Conservation (phyloP, 805 yeast genomes). For the Candida incommunis region DNA sequence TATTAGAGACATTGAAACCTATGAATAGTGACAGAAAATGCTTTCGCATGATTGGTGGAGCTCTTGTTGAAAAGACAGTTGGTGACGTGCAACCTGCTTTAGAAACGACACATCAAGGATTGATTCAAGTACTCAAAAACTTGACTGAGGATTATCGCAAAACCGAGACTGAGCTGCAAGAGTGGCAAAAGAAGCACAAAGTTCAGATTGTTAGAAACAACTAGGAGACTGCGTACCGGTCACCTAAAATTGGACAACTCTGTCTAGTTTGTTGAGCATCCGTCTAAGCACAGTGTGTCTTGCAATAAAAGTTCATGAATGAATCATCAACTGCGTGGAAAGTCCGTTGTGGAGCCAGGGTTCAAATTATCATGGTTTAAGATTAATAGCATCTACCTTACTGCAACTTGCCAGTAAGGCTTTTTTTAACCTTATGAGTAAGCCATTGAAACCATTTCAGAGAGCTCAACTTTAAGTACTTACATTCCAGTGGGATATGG, state of each 20-base stretch:
- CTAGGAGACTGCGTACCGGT: not conserved
- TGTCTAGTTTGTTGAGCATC: too few species aligned
- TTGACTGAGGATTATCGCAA: constrained; percentile 26
- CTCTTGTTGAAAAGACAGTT: constrained; percentile 68
- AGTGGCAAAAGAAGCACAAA: constrained; percentile 37
- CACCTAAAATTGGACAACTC: not conserved
- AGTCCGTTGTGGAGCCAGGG: too few species aligned
- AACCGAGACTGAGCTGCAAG: constrained; percentile 29
- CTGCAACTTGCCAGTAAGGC: too few species aligned
- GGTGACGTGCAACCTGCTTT: constrained; percentile 59
- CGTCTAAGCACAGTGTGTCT: too few species aligned
- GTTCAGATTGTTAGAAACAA: constrained; percentile 29
- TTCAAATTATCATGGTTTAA: too few species aligned
- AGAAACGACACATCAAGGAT: constrained; percentile 39
- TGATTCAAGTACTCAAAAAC: constrained; percentile 25
- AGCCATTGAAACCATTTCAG: too few species aligned
- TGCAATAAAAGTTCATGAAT: too few species aligned
- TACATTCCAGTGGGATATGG: too few species aligned
- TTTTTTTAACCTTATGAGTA: too few species aligned
- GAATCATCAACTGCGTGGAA: too few species aligned
- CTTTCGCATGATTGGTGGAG: constrained; percentile 90
- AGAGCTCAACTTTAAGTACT: too few species aligned
- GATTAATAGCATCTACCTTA: too few species aligned
- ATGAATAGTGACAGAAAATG: constrained; percentile 56
- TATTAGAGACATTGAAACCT: constrained; percentile 38